phyloP scores from a whole-genome alignment of 1,284 basidiomycete genomes.

The Megacollybia platyphylla region DNA sequence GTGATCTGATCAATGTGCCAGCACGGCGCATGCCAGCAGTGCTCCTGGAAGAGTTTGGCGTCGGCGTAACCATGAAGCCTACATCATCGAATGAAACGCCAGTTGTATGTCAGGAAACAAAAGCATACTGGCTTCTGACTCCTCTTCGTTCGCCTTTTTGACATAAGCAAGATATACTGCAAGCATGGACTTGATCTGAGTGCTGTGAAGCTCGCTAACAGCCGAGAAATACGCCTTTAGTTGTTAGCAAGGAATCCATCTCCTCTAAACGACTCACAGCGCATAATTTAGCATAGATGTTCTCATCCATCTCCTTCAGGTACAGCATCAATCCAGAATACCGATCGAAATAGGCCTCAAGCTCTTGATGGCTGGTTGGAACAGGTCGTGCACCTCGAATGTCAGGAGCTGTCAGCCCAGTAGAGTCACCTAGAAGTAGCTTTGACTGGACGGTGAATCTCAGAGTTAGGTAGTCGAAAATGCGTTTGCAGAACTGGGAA shows the following conservation, averaged over 20 bases:
- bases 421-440: slow-evolving; percentile 47
- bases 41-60: slow-evolving; percentile 28
- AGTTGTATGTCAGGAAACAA: slow-evolving; percentile 2
- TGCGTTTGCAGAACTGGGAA: slow-evolving; percentile 81
- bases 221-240: slow-evolving; percentile 79
- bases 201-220: slow-evolving; percentile 67
- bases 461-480: slow-evolving; percentile 82
- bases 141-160: slow-evolving; percentile 61
- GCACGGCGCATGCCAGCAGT: slow-evolving; percentile 57
- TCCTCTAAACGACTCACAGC: slow-evolving; percentile 39
- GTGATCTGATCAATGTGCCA: slow-evolving; percentile 64
- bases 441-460: slow-evolving; percentile 82
- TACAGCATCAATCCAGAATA: slow-evolving; percentile 90
- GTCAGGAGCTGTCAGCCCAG: slow-evolving; percentile 34
- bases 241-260: slow-evolving; percentile 1
- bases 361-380: slow-evolving; percentile 50
- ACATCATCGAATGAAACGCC: slow-evolving; percentile 3
- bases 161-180: slow-evolving; percentile 45
- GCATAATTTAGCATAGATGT: slow-evolving; percentile 73
- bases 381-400: slow-evolving; percentile 30
- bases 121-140: slow-evolving; percentile 47
- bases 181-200: slow-evolving; percentile 71
- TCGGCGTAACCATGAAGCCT: slow-evolving; percentile 38
- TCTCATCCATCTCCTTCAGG: slow-evolving; percentile 90
- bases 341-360: slow-evolving; percentile 76